A percentile compares a stretch with the other conserved stretches of the same genome.
Conservation (phyloP, 495 filamentous ascomycete species). For the Penicillium angulare region DNA sequence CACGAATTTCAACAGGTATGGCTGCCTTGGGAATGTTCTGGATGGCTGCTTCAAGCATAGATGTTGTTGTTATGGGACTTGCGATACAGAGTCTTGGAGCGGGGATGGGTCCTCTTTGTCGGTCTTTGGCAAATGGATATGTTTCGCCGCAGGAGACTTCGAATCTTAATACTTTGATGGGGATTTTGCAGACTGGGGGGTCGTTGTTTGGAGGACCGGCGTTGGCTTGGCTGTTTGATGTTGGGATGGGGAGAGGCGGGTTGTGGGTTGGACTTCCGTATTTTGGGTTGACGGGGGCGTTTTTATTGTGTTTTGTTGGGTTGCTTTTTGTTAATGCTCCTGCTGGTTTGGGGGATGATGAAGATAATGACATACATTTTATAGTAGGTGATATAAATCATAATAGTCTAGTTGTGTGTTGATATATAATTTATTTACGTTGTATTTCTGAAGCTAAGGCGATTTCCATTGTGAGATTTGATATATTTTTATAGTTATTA, state of each 20-base stretch:
- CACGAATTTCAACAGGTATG: not conserved
- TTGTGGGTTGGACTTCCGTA: not conserved
- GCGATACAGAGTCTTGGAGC: not conserved
- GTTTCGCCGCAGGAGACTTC: not conserved
- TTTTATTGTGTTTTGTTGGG: not conserved
- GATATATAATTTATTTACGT: not conserved
- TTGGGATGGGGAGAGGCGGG: not conserved
- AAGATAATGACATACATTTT: not conserved
- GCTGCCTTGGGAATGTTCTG: not conserved
- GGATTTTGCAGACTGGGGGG: not conserved
- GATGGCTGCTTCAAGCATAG: not conserved
- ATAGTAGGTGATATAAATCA: not conserved
- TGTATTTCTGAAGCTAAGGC: too few species aligned
- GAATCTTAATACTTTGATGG: not conserved
- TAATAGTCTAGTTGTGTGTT: not conserved
- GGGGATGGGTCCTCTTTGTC: not conserved
- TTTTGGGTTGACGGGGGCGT: not conserved
- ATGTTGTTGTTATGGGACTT: not conserved
- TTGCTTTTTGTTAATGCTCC: not conserved
- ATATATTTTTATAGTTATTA: not conserved
- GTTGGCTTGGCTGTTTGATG: constrained; percentile 1
- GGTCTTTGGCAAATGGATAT: not conserved
- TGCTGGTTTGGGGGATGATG: not conserved
- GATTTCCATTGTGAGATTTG: too few species aligned
- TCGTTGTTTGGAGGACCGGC: not conserved